These are phyloP conservation scores for Syncephalastrum sp. DNA, from an alignment of 371 early-diverging fungal genomes.

Conservation along the genomic window DNA sequence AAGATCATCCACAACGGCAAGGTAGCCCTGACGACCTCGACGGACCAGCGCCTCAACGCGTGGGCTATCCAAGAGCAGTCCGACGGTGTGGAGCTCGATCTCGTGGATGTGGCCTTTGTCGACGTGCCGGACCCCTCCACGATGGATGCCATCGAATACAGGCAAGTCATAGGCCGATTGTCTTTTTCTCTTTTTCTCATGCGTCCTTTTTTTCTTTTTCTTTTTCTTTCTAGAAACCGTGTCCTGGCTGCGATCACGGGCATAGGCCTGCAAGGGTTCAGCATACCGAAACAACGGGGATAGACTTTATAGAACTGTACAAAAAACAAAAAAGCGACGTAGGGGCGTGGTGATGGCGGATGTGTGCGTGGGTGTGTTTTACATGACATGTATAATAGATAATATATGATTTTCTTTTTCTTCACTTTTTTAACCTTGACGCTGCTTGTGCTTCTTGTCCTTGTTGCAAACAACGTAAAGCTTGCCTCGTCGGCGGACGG, in stretches of 20 bases:
- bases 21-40: conserved; percentile 45
- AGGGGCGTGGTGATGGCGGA: no score
- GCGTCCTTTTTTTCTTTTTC: no score
- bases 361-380: no score
- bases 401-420: conserved; percentile 2
- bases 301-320: no score
- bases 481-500: conserved; percentile 75
- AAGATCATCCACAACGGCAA: conserved; percentile 25
- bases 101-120: conserved; percentile 43
- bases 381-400: no score
- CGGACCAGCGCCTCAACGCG: conserved; percentile 57
- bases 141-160: conserved; percentile 38
- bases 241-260: no score
- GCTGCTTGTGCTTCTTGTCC: conserved; percentile 84
- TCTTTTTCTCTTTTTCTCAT: no score
- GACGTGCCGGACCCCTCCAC: conserved; percentile 66
- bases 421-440: conserved; percentile 64
- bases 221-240: not conserved
- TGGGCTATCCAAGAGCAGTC: conserved; percentile 36
- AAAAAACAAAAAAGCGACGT: no score
- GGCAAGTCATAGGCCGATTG: conserved; percentile 20
- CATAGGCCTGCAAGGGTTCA: no score
- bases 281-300: no score
- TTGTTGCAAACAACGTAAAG: conserved; percentile 79
- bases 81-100: conserved; percentile 20